phyloP scores from a whole-genome alignment of 768 basidiomycete species.

The Paxillus ammoniavirescens region DNA sequence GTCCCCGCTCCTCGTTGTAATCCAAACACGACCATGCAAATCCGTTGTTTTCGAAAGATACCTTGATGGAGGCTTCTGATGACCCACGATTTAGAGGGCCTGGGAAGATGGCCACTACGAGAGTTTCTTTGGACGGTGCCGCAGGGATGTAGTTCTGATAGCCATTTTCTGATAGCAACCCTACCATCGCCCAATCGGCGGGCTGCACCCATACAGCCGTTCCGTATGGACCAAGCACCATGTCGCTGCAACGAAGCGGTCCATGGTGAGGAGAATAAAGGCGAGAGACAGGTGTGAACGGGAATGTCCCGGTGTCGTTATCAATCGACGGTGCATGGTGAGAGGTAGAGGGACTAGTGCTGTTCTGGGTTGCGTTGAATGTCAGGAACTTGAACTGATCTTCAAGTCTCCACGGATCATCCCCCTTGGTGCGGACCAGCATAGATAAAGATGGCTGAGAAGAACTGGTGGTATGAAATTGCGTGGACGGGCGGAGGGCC shows the following conservation, averaged over 20 bases:
- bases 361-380: conserved; percentile 35
- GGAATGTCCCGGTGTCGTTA: conserved; percentile 39
- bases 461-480: not conserved
- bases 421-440: conserved; percentile 55
- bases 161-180: conserved; percentile 32
- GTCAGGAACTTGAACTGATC: conserved; percentile 52
- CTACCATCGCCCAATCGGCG: conserved; percentile 40
- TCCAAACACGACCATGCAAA: conserved; percentile 53
- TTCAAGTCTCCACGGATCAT: conserved; percentile 58
- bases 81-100: conserved; percentile 31
- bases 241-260: conserved; percentile 50
- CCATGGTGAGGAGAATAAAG: conserved; percentile 42
- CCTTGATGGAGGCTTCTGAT: conserved; percentile 25
- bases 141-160: conserved; percentile 13
- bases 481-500: conserved; percentile 11
- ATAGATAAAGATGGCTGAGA: conserved; percentile 38
- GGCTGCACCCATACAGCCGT: conserved; percentile 68
- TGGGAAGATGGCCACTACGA: conserved; percentile 52
- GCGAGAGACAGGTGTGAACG: conserved; percentile 41
- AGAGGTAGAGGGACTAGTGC: not conserved
- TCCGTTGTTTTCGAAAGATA: conserved; percentile 32
- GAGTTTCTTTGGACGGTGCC: conserved; percentile 31
- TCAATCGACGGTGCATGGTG: conserved; percentile 15
- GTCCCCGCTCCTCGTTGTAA: conserved; percentile 57
- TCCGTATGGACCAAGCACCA: conserved; percentile 52